Conservation (phyloP, 805 yeast species). For the Teunomyces pallodes region DNA sequence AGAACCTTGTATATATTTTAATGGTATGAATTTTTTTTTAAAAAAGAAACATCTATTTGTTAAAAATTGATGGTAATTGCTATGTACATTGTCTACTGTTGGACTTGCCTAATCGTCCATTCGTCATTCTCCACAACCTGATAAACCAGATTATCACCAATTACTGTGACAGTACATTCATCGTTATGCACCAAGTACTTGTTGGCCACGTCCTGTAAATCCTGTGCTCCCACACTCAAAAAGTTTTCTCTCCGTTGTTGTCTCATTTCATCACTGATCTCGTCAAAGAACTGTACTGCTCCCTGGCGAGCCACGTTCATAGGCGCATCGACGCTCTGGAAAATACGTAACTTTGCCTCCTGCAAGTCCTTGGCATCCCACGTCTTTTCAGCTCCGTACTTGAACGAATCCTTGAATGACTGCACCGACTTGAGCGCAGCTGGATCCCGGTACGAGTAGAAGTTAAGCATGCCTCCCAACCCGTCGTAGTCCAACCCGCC, state of each 20-base stretch:
- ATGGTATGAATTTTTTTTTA: neutral
- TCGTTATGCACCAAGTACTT: slow-evolving; percentile 49
- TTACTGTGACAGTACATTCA: slow-evolving; percentile 36
- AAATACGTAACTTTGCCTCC: slow-evolving; percentile 86
- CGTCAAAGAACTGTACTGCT: slow-evolving; percentile 57
- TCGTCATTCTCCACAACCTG: slow-evolving; percentile 15
- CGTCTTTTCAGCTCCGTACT: slow-evolving; percentile 23
- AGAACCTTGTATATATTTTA: neutral
- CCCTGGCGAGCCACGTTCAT: slow-evolving; percentile 80
- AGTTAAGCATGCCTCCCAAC: slow-evolving; percentile 73
- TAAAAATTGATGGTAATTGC: neutral
- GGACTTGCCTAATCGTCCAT: slow-evolving; percentile 16
- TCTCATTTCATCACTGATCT: slow-evolving; percentile 72
- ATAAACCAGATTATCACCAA: slow-evolving; percentile 40
- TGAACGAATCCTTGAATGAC: slow-evolving; percentile 48
- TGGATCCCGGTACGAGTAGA: slow-evolving; percentile 93
- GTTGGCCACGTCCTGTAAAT: slow-evolving; percentile 63
- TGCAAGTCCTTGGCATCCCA: slow-evolving; percentile 70
- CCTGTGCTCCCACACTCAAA: slow-evolving; percentile 61
- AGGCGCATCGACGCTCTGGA: slow-evolving; percentile 92
- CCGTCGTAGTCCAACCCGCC: slow-evolving; percentile 89
- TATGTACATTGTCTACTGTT: neutral
- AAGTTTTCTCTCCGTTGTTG: slow-evolving; percentile 76
- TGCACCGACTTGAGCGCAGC: slow-evolving; percentile 68
- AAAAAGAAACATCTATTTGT: too few species aligned